A percentile compares a stretch with the other conserved stretches of the same genome.
Conservation (phyloP, 805 yeast genomes). For the Candida gorgasii region DNA sequence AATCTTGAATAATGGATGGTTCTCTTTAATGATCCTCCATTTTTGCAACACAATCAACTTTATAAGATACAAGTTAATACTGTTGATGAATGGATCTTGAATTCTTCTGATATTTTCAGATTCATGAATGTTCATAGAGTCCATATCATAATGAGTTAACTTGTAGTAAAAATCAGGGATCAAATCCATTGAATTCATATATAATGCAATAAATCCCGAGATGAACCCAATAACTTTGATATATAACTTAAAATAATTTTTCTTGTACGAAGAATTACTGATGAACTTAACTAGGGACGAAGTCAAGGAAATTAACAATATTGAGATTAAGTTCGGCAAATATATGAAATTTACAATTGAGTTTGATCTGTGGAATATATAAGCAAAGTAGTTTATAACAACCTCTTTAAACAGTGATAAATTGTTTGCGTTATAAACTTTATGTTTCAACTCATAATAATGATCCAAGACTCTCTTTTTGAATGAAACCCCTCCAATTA, state of each 20-base stretch:
- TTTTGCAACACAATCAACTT: conserved; percentile 38
- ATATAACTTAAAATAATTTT: conserved; percentile 33
- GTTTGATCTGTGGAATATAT: conserved; percentile 27
- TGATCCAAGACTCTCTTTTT: conserved; percentile 23
- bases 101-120: conserved; percentile 21
- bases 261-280: conserved; percentile 18
- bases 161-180: conserved; percentile 22
- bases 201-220: conserved; percentile 31
- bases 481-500: conserved; percentile 21
- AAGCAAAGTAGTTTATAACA: conserved; percentile 19
- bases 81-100: conserved; percentile 27
- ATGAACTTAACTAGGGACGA: conserved; percentile 28
- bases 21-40: conserved; percentile 43
- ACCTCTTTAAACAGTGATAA: conserved; percentile 12
- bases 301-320: conserved; percentile 34
- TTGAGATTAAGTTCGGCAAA: conserved; percentile 36
- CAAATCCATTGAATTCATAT: conserved; percentile 22
- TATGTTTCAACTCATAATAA: conserved; percentile 24
- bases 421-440: conserved; percentile 13
- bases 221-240: conserved; percentile 35
- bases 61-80: conserved; percentile 32
- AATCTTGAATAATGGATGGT: conserved; percentile 33
- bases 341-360: conserved; percentile 36
- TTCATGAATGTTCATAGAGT: conserved; percentile 12
- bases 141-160: conserved; percentile 12